phyloP scores from a whole-genome alignment of 2,329 filamentous ascomycete species.

The Blastomyces parvus region DNA sequence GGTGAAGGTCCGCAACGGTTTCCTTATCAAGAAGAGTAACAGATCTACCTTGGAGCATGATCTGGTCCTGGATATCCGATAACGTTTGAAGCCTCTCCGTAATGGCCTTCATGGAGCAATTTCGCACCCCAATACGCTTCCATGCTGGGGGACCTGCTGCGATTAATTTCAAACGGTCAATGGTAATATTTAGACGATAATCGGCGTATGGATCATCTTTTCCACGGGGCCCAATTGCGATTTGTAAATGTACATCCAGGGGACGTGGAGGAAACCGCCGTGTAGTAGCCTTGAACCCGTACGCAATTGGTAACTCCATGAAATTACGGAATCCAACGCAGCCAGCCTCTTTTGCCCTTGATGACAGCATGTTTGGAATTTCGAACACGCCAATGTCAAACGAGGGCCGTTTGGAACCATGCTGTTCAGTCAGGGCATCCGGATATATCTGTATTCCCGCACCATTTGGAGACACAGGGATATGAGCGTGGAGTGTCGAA shows the following conservation, averaged over 20 bases:
- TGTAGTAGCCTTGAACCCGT: constrained; percentile 13
- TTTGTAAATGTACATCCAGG: constrained; percentile 23
- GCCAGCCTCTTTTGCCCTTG: constrained; percentile 38
- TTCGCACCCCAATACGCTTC: constrained; percentile 35
- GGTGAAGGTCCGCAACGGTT: constrained; percentile 25
- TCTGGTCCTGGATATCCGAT: constrained; percentile 27
- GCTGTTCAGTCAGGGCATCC: constrained; percentile 9
- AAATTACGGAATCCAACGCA: constrained; percentile 41
- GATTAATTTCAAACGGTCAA: constrained; percentile 31
- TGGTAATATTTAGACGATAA: constrained; percentile 27
- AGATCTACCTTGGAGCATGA: constrained; percentile 23
- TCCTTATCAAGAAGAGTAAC: constrained; percentile 31
- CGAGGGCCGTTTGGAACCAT: constrained; percentile 27
- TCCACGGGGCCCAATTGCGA: neutral
- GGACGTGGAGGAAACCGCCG: constrained; percentile 12
- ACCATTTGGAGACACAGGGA: constrained; percentile 34
- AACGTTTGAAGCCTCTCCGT: constrained; percentile 29
- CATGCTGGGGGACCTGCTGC: constrained; percentile 31
- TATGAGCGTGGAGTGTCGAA: constrained; percentile 37
- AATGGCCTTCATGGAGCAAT: constrained; percentile 27
- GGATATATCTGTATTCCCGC: constrained; percentile 19
- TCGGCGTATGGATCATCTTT: constrained; percentile 27
- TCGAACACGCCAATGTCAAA: constrained; percentile 40
- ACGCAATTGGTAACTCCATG: constrained; percentile 35
- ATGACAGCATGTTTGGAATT: constrained; percentile 41